A percentile compares a stretch with the other conserved stretches of the same genome.
Conservation (phyloP, 2,329 filamentous ascomycete species). For the Ceratocystis destructans region DNA sequence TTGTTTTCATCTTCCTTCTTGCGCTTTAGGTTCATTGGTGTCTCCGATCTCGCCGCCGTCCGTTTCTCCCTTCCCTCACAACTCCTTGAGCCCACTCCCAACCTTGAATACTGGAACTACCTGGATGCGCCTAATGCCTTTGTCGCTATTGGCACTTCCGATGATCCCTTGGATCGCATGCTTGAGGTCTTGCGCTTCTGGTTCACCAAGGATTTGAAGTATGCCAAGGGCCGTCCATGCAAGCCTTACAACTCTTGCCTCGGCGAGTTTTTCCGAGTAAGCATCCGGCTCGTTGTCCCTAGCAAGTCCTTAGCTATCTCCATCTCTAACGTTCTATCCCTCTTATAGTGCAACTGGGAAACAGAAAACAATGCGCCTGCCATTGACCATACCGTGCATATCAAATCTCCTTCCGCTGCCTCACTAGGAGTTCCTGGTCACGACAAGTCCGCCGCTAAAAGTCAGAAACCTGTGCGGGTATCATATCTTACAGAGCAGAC, state of each 20-base stretch:
- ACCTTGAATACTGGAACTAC: slow-evolving; percentile 98
- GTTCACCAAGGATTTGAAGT: slow-evolving; percentile 99
- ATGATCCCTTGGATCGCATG: slow-evolving; percentile 86
- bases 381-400: slow-evolving; percentile 39
- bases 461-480: slow-evolving; percentile 52
- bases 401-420: slow-evolving; percentile 35
- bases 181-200: slow-evolving; percentile 89
- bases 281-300: slow-evolving; percentile 24
- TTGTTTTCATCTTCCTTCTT: not conserved
- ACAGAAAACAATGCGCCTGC: slow-evolving; percentile 63
- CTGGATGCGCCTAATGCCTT: slow-evolving; percentile 91
- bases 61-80: slow-evolving; percentile 93
- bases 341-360: slow-evolving; percentile 76
- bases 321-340: slow-evolving; percentile 3
- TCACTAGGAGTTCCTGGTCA: slow-evolving; percentile 40
- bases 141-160: slow-evolving; percentile 66
- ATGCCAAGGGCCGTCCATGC: slow-evolving; percentile 95
- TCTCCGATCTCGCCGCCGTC: slow-evolving; percentile 86
- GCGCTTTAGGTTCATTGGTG: slow-evolving; percentile 69
- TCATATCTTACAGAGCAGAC: slow-evolving; percentile 97
- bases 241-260: slow-evolving; percentile 97
- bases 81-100: slow-evolving; percentile 87
- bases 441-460: slow-evolving; percentile 29
- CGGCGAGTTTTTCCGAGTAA: slow-evolving; percentile 89
- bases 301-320: not conserved